Evolutionary conservation across 31 red algal genomes (phyloP).

Genomic region (Asparagopsis taxiformis): DNA sequence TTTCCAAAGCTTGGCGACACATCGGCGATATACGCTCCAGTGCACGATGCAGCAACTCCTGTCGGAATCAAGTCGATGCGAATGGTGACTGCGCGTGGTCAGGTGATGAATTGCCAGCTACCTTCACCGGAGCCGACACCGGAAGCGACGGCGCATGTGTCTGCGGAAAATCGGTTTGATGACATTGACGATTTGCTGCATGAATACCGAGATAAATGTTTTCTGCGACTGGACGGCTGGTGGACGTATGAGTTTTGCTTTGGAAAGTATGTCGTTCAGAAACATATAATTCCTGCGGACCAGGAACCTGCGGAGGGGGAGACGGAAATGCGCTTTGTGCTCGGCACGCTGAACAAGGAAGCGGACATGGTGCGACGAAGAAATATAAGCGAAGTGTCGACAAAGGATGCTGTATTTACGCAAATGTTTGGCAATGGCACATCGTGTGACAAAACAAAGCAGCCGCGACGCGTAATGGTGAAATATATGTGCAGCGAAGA

Average conservation of each 20-base stretch:
- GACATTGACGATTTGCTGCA: slow-evolving; percentile 50
- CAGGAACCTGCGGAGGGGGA: slow-evolving; percentile 9
- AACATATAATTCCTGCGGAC: slow-evolving; percentile 45
- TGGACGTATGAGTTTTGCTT: slow-evolving; percentile 95
- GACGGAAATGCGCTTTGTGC: slow-evolving; percentile 24
- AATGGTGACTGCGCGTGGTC: slow-evolving; percentile 56
- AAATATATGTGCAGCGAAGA: slow-evolving; percentile 74
- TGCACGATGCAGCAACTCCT: background rate
- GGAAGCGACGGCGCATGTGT: background rate
- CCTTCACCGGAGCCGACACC: slow-evolving; percentile 11
- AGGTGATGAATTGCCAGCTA: slow-evolving; percentile 53
- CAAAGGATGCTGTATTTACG: slow-evolving; percentile 50
- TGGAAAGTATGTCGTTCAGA: slow-evolving; percentile 64
- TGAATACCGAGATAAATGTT: slow-evolving; percentile 46
- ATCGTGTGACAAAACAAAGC: slow-evolving; percentile 50
- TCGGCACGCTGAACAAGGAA: slow-evolving; percentile 55
- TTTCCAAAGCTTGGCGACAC: slow-evolving; percentile 22
- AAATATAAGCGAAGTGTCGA: slow-evolving; percentile 21
- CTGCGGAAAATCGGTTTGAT: slow-evolving; percentile 33
- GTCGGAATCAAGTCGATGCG: slow-evolving; percentile 28
- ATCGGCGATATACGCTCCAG: slow-evolving; percentile 3
- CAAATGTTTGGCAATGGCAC: slow-evolving; percentile 69
- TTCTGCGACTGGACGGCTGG: slow-evolving; percentile 62
- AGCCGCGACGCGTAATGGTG: slow-evolving; percentile 50
- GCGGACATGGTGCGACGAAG: slow-evolving; percentile 24